phyloP scores from a whole-genome alignment of 306 rosid species.

The Cercis canadensis region DNA sequence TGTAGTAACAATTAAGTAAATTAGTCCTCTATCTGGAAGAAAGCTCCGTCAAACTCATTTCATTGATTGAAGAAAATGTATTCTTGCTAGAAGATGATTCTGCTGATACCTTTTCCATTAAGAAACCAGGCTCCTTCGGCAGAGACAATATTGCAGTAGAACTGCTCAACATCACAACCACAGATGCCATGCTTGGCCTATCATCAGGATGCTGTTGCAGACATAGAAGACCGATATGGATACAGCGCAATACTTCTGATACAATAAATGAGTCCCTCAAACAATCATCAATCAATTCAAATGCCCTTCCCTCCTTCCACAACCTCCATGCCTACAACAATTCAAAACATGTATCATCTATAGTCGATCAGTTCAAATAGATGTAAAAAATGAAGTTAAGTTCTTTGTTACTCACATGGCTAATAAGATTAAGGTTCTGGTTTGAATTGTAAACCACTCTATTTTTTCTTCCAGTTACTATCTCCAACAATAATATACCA shows the following conservation, averaged over 20 bases:
- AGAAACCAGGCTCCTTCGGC: conserved; percentile 59
- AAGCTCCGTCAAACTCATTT: conserved; percentile 27
- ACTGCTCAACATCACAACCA: conserved; percentile 54
- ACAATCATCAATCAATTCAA: conserved; percentile 34
- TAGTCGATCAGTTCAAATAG: no score
- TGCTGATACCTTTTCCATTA: background rate
- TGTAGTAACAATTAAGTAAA: background rate
- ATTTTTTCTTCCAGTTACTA: no score
- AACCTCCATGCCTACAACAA: conserved; percentile 41
- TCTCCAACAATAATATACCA: no score
- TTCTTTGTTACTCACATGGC: no score
- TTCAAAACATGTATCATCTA: background rate
- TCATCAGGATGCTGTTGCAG: conserved; percentile 55
- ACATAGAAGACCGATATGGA: conserved; percentile 61
- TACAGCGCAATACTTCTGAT: conserved; percentile 44
- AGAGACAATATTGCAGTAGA: conserved; percentile 39
- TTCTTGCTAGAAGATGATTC: conserved; percentile 28
- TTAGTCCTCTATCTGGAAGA: conserved; percentile 40
- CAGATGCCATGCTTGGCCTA: conserved; percentile 60
- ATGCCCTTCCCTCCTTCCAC: conserved; percentile 33
- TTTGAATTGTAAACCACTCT: no score
- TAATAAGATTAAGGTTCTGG: no score
- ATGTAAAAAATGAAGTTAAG: no score
- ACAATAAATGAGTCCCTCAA: background rate
- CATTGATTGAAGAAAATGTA: conserved; percentile 35